A percentile compares a stretch with the other conserved stretches of the same genome.
phyloP scores from a whole-genome alignment of 1,284 basidiomycete species.

The Neotropicomus parvogracilis region DNA sequence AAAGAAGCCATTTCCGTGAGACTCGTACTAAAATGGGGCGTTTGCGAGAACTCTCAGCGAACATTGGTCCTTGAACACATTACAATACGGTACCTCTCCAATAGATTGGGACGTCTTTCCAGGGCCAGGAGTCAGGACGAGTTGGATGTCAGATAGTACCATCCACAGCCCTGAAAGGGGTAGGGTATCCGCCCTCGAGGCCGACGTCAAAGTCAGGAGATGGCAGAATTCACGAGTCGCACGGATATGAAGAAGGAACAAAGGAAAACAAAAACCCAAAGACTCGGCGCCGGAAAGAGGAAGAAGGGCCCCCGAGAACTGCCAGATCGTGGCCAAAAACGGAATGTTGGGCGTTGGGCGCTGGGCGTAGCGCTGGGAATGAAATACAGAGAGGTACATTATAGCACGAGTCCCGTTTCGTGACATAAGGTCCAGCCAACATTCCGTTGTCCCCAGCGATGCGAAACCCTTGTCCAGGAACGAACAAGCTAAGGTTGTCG shows the following conservation, averaged over 20 bases:
- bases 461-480: slow-evolving; percentile 17
- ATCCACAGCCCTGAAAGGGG: slow-evolving; percentile 13
- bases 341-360: not conserved
- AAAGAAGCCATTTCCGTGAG: not conserved
- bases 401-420: slow-evolving; percentile 7
- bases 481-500: slow-evolving; percentile 11
- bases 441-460: not conserved
- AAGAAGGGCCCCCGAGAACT: not conserved
- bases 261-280: not conserved
- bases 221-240: not conserved
- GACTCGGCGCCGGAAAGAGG: not conserved
- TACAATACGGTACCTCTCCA: not conserved
- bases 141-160: slow-evolving; percentile 6
- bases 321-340: not conserved
- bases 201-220: slow-evolving; percentile 10
- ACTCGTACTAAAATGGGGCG: not conserved
- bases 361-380: not conserved
- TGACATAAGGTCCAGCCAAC: slow-evolving; percentile 7
- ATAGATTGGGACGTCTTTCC: not conserved
- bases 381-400: slow-evolving; percentile 11
- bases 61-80: not conserved
- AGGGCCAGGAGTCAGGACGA: not conserved
- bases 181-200: slow-evolving; percentile 6
- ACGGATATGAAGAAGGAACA: slow-evolving; percentile 12
- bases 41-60: slow-evolving; percentile 14